Evolutionary conservation across 2,329 filamentous ascomycete genomes (phyloP).

Genomic region (Penicillium psychrosexuale): DNA sequence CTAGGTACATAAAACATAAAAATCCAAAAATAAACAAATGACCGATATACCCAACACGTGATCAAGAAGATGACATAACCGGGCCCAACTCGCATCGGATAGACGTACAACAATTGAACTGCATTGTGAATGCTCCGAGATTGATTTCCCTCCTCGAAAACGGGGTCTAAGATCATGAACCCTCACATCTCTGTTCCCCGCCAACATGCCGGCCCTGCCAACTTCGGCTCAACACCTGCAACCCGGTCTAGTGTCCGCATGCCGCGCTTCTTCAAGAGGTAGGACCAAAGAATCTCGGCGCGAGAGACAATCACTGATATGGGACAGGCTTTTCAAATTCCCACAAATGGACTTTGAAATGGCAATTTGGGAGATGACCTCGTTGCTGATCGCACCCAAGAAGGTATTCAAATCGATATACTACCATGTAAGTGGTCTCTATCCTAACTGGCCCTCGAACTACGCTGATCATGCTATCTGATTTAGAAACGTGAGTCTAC

Average conservation of each 20-base stretch:
- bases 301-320: slow-evolving; percentile 7
- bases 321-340: slow-evolving; percentile 62
- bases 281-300: slow-evolving; percentile 1
- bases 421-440: slow-evolving; percentile 57
- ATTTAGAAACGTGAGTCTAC: slow-evolving; percentile 41
- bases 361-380: slow-evolving; percentile 70
- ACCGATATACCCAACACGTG: slow-evolving; percentile 4
- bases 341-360: slow-evolving; percentile 73
- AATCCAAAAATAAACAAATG: background rate
- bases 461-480: slow-evolving; percentile 11
- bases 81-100: background rate
- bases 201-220: slow-evolving; percentile 53
- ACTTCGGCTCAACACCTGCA: slow-evolving; percentile 52
- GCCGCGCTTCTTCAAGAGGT: slow-evolving; percentile 66
- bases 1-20: background rate
- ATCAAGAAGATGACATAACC: slow-evolving; percentile 14
- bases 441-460: background rate
- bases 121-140: slow-evolving; percentile 4
- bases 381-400: slow-evolving; percentile 65
- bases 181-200: slow-evolving; percentile 59
- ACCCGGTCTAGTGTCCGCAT: slow-evolving; percentile 56
- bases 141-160: background rate
- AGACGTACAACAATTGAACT: slow-evolving; percentile 1
- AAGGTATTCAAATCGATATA: slow-evolving; percentile 70
- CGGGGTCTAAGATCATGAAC: slow-evolving; percentile 47